Base-by-base conservation (phyloP, 1,284 basidiomycete species). In the Irpex rosettiformis region DNA sequence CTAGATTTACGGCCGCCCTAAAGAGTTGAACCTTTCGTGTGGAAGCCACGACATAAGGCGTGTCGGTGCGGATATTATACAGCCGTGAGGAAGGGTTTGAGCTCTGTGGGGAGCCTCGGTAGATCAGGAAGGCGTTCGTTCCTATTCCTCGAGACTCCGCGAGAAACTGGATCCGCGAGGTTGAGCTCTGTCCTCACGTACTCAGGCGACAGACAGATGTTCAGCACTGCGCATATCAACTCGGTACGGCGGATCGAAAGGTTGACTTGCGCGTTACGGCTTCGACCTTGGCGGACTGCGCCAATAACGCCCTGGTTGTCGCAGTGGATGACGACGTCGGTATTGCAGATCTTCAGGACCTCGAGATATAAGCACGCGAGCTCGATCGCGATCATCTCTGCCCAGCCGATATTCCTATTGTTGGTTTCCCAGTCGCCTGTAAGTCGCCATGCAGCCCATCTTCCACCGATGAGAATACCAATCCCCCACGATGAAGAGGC, bases 231-330 rank as follows among this genome's bases (percentile, higher is more conserved):
- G 5, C 72, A 63, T 11, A 70, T 56, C 7, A 55, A n/a, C 7
- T 68, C 0, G 65, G 47, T 49, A 6, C 30, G 21, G 47, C 47
- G 47, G 22, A 49, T 49, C 6, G 47, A 49, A 3, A 13, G 22
- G 58, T 79, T 79, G 10, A 75, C 69, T 47, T 71, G 62, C 10
- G 52, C 54, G 51, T 77, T 78, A 0, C 65, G 40, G 43, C 69
- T 70, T 1, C 71, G 58, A 3, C 73, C 72, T 30, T 72, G 70
- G 8, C 62, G 56, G 29, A 73, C 65, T 1, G 75, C 75, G 2
- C 70, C 71, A 8, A 77, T 71, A 2, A 75, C 71, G 3, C 76
- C 76, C 45, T 69, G 59, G 63, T 79, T 79, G 64, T 79, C 75
- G 1, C 72, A 71, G 8, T 70, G 63, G 4, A 78, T 59, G 0